Percentiles rank a stretch among this genome's conserved stretches.
These are phyloP conservation scores for Glycyrrhiza uralensis DNA, from an alignment of 306 rosid species.

Conservation along the genomic window DNA sequence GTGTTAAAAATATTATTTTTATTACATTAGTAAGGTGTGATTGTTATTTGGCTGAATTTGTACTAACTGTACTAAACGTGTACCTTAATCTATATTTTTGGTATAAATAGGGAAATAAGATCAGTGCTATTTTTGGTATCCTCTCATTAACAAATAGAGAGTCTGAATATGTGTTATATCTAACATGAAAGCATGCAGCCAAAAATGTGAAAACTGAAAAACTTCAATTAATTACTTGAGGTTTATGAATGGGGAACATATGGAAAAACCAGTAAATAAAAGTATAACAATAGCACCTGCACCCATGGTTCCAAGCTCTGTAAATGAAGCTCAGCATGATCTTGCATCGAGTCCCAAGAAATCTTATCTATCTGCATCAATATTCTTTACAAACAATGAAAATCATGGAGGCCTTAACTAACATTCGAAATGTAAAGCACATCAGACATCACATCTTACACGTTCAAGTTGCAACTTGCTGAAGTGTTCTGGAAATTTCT, in stretches of 20 bases:
- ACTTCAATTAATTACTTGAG: neutral
- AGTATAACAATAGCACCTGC: conserved; percentile 55
- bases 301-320: conserved; percentile 97
- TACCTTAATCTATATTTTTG: neutral
- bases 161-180: too few relatives aligned
- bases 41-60: neutral
- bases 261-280: conserved; percentile 10
- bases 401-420: conserved; percentile 9
- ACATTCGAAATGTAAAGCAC: conserved; percentile 28
- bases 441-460: conserved; percentile 53
- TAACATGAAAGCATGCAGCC: conserved; percentile 14
- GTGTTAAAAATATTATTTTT: neutral
- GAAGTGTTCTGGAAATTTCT: conserved; percentile 96
- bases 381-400: conserved; percentile 29
- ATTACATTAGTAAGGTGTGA: neutral
- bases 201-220: conserved; percentile 3
- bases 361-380: conserved; percentile 81
- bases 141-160: neutral
- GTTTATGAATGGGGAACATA: conserved; percentile 6
- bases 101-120: neutral
- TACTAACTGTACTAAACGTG: neutral
- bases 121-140: too few relatives aligned
- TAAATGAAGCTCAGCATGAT: conserved; percentile 81
- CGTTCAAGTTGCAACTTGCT: conserved; percentile 96
- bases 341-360: conserved; percentile 89